These are phyloP conservation scores for Talaromyces funiculosus DNA, from an alignment of 2,329 filamentous ascomycete genomes.

Conservation along the genomic window DNA sequence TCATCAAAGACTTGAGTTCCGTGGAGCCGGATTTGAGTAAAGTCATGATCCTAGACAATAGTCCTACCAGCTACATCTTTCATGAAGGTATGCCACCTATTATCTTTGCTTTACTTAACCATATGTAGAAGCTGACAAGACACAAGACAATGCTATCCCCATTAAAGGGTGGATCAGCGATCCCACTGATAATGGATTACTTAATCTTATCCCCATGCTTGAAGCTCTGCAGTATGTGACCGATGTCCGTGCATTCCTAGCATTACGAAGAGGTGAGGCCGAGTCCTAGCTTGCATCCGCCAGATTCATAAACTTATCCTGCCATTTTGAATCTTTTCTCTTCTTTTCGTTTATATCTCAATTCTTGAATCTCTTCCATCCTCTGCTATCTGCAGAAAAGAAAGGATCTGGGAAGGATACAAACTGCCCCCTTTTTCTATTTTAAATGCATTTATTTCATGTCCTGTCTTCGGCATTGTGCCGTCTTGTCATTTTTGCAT, in stretches of 20 bases:
- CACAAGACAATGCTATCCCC: conserved; percentile 89
- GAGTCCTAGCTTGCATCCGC: conserved; percentile 24
- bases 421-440: not conserved
- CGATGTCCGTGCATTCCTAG: conserved; percentile 85
- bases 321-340: not conserved
- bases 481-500: not conserved
- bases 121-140: conserved; percentile 7
- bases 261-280: conserved; percentile 74
- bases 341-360: not conserved
- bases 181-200: conserved; percentile 89
- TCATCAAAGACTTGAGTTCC: conserved; percentile 94
- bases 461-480: not conserved
- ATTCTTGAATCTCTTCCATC: not conserved
- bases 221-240: conserved; percentile 96
- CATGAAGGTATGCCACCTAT: conserved; percentile 68
- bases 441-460: not conserved
- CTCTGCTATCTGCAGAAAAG: not conserved
- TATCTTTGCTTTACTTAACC: conserved; percentile 1
- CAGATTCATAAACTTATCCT: not conserved
- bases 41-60: conserved; percentile 99
- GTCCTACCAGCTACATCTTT: conserved; percentile 95
- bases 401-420: not conserved
- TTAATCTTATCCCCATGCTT: conserved; percentile 85
- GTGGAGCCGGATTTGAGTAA: conserved; percentile 96
- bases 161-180: conserved; percentile 99